Percentiles rank a stretch among this genome's conserved stretches.
phyloP scores from a whole-genome alignment of 1,284 basidiomycete species.

The Marasmius fiardii region DNA sequence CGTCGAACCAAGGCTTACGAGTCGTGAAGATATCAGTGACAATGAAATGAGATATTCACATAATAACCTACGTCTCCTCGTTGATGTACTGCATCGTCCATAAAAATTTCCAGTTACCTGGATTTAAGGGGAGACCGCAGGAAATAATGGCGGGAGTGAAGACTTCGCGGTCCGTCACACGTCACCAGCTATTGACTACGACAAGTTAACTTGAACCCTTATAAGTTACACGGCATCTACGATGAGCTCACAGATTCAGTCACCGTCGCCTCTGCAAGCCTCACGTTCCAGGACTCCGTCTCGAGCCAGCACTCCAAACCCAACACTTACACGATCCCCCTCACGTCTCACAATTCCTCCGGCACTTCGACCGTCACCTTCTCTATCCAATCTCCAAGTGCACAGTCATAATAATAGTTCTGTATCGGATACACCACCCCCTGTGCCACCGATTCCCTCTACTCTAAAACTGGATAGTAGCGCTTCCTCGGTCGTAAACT shows the following conservation, averaged over 20 bases:
- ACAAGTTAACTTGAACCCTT: not conserved
- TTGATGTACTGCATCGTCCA: conserved; percentile 3
- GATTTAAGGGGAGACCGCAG: not conserved
- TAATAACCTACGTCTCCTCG: conserved; percentile 8
- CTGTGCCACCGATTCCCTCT: conserved; percentile 25
- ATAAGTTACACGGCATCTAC: not conserved
- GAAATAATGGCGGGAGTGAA: too few species aligned
- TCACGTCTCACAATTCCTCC: conserved; percentile 35
- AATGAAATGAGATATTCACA: not conserved
- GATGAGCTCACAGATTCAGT: not conserved
- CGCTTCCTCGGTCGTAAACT: conserved; percentile 61
- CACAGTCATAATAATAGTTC: conserved; percentile 33
- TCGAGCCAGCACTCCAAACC: conserved; percentile 7
- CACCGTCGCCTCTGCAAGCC: not conserved
- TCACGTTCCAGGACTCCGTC: conserved; percentile 9
- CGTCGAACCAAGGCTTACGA: conserved; percentile 52
- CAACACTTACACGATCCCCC: conserved; percentile 2
- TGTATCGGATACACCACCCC: conserved; percentile 22
- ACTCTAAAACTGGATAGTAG: conserved; percentile 47
- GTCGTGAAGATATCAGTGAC: conserved; percentile 10
- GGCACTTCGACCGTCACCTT: conserved; percentile 37
- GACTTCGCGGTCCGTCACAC: too few species aligned
- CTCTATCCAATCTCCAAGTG: conserved; percentile 42
- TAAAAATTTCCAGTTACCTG: not conserved
- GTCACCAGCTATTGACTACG: not conserved